Base-by-base conservation (phyloP, 2,329 filamentous ascomycete species). In the Epichloe bromicola region DNA sequence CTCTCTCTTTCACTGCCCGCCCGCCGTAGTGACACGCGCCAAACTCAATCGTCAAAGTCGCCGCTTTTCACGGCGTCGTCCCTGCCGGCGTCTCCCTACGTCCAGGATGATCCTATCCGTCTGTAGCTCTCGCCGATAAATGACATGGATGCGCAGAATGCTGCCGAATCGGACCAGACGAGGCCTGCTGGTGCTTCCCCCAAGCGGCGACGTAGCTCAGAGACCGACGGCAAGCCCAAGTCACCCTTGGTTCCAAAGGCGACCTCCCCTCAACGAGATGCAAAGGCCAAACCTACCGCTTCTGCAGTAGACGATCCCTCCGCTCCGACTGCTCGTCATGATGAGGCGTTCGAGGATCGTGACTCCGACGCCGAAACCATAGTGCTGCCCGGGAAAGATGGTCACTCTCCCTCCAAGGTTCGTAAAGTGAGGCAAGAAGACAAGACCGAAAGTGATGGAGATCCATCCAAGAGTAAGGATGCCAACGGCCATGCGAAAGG, bases 321-420 rank as follows among this genome's bases (percentile, higher is more conserved):
- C 30, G 41, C 54, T n/a, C 48, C 49, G 30, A 48, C 51, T 14
- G 49, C 57, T 17, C 56, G 52, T 48, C 60, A 66, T 19, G 61
- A 66, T 48, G 71, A 76, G 51, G 65, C 59, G 50, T 64, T 63
- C 20, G 69, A 69, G 52, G 81, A 82, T 53, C 80, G 75, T 60
- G 80, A 83, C 59, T 86, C 83, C 1, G 83, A 86, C 61, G 82
- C 83, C 46, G 83, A 86, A 67, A 86, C 83, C 14, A 83, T 86
- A 55, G 82, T 86, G 37, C 65, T 85, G 36, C 75, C 80, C 11
- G 79, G 79, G 30, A 84, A 83, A 61, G 77, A 83, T 61, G 79
- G 78, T 39, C 70, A 79, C 59, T 83, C 80, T 23, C 80, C 1
- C 1, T 78, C 79, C 53, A 83, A 83, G 64, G 71, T 72, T 53